Evolutionary conservation across 352 stramenopile species (phyloP).

Genomic region (Globisporangium spinosum): DNA sequence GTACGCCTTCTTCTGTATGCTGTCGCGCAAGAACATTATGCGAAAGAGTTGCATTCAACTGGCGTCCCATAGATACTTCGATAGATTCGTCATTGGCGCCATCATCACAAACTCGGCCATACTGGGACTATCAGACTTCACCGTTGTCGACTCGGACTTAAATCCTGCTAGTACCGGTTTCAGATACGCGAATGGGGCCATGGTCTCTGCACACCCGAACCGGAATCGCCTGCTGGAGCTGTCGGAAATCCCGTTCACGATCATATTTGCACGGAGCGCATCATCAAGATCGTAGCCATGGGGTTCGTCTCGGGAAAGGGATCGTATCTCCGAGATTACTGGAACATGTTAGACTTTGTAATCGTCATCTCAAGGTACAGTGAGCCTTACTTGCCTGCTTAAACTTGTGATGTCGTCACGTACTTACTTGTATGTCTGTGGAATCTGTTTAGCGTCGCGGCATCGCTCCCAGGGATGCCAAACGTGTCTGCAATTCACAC

Average conservation of each 20-base stretch:
- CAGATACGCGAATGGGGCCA: constrained; percentile 28
- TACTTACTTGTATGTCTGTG: not conserved
- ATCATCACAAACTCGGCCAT: constrained; percentile 88
- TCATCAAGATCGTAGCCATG: constrained; percentile 91
- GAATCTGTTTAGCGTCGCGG: constrained; percentile 36
- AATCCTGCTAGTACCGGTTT: constrained; percentile 57
- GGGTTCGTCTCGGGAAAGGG: constrained; percentile 59
- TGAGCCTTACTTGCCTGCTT: not conserved
- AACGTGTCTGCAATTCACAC: constrained; percentile 83
- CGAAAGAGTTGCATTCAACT: constrained; percentile 49
- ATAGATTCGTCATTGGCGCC: constrained; percentile 80
- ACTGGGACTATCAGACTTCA: constrained; percentile 82
- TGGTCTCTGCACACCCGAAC: constrained; percentile 40
- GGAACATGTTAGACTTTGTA: constrained; percentile 92
- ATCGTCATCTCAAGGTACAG: constrained; percentile 84
- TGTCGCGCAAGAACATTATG: constrained; percentile 46
- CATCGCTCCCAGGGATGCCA: constrained; percentile 52
- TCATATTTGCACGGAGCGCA: constrained; percentile 84
- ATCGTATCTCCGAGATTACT: constrained; percentile 80
- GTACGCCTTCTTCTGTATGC: constrained; percentile 33
- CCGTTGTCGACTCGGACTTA: constrained; percentile 54
- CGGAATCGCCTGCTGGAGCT: constrained; percentile 60
- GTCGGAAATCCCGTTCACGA: constrained; percentile 84
- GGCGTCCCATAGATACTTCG: constrained; percentile 63
- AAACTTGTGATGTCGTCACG: not conserved